Conservation (phyloP, 495 filamentous ascomycete genomes). For the Penicillium robsamsonii region DNA sequence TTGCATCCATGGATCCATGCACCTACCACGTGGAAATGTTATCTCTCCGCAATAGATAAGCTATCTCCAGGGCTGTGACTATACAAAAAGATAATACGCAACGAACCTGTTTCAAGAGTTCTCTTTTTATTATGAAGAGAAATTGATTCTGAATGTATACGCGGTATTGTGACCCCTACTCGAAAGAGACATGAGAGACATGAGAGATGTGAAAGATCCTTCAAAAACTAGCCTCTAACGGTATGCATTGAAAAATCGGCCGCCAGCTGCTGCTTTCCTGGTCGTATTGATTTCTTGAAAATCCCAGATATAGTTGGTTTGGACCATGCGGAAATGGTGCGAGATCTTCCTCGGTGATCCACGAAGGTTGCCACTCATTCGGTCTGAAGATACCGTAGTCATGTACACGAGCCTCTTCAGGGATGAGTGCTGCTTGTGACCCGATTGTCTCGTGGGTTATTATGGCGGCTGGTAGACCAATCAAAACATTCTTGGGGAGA, state of each 20-base stretch:
- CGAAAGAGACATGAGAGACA: neutral
- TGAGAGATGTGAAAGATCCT: neutral
- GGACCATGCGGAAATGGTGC: neutral
- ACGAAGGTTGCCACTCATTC: neutral
- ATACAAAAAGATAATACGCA: too few species aligned
- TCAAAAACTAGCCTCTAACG: neutral
- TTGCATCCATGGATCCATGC: too few species aligned
- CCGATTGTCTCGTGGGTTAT: neutral
- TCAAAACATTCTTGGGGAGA: neutral
- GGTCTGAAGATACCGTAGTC: conserved; percentile 15
- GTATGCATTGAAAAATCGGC: neutral
- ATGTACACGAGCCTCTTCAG: conserved; percentile 23
- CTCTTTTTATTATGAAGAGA: too few species aligned
- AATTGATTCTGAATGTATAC: too few species aligned
- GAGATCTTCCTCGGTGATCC: neutral
- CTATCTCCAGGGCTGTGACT: too few species aligned
- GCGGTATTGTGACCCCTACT: too few species aligned
- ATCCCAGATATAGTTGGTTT: neutral
- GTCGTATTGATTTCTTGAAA: neutral
- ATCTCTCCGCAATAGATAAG: too few species aligned
- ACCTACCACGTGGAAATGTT: too few species aligned
- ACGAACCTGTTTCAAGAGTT: too few species aligned
- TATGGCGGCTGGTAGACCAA: too few species aligned
- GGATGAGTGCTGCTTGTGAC: conserved; percentile 3
- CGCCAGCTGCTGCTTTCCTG: neutral